Evolutionary conservation across 2,329 filamentous ascomycete genomes (phyloP).

Genomic region (Ceratocystis harringtonii): DNA sequence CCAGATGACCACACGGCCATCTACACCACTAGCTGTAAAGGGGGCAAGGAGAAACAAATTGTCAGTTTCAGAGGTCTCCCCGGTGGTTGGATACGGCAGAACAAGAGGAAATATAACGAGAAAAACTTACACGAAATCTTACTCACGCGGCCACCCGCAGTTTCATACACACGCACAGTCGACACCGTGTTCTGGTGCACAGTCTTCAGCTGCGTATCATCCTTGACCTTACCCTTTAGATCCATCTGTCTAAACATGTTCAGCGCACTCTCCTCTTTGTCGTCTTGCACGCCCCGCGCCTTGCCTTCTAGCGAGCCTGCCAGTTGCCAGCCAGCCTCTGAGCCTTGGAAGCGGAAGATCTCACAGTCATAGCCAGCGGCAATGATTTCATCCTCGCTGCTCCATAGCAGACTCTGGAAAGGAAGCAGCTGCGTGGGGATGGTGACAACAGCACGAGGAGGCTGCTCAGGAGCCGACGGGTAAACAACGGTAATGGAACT

Average conservation of each 20-base stretch:
- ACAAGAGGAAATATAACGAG: constrained; percentile 18
- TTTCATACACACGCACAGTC: constrained; percentile 64
- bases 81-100: constrained; percentile 7
- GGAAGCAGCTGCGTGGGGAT: constrained; percentile 81
- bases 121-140: constrained; percentile 73
- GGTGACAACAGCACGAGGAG: constrained; percentile 77
- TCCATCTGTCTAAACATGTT: constrained; percentile 99
- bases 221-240: constrained; percentile 78
- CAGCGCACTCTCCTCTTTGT: constrained; percentile 76
- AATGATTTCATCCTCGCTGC: constrained; percentile 79
- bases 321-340: constrained; percentile 67
- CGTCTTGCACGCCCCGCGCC: constrained; percentile 44
- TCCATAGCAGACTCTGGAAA: constrained; percentile 89
- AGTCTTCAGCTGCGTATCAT: constrained; percentile 88
- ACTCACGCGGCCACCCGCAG: constrained; percentile 45
- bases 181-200: constrained; percentile 94
- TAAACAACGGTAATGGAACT: constrained; percentile 96
- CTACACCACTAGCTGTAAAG: constrained; percentile 57
- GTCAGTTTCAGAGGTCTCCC: not conserved
- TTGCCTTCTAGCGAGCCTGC: constrained; percentile 68
- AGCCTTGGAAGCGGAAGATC: constrained; percentile 75
- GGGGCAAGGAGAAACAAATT: constrained; percentile 10
- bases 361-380: constrained; percentile 85
- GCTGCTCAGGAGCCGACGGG: constrained; percentile 76
- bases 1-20: constrained; percentile 73